Base-by-base conservation (phyloP, 768 basidiomycete species). In the Saitozyma podzolica region DNA sequence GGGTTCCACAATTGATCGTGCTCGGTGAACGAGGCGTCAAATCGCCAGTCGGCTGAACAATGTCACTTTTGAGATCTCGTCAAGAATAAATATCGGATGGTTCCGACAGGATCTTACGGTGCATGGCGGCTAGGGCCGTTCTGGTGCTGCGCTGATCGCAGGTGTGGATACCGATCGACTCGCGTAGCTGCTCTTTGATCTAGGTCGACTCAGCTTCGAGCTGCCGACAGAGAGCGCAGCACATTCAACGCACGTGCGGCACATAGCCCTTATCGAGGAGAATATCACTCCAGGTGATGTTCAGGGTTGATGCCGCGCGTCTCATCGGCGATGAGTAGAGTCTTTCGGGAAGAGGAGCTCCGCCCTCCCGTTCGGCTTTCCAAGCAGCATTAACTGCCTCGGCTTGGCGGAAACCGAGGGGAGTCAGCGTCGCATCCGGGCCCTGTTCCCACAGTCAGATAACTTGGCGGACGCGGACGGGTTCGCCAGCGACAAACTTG, bases 291-390 rank as follows among this genome's bases (percentile, higher is more conserved):
- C 73, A 78, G 2, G 75, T 75, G 20, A 74, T 58, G n/a, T 69
- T 42, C 9, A 75, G 52, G 0, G 77, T 78, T 20, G 58, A 56
- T 0, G 67, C 63, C 0, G 68, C 49, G 3, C 77, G 52, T 9
- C 62, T 41, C 10, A 78, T 56, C 3, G 77, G 77, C 13, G 64
- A 66, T 19, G 73, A 73, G 59, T 75, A 76, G 20, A 72, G 61
- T 2, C 16, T 42, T 29, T 65, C 45, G 8, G 77, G 77, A 6
- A 74, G 54, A 0, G 77, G 75, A 0, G 66, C 65, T 2, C 63
- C 67, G 29, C 59, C 45, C 45, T 58, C 39, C 29, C 39, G 39
- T 20, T 69, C 43, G 10, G 41, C n/a, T 52, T 68, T 65, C 68
- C 69, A 78, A 1, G 67, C 68, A 0, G 0, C 40, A 50, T 71